Percentiles rank a stretch among this genome's conserved stretches.
Conservation (phyloP, 495 filamentous ascomycete species). For the Margaritispora aquatica region DNA sequence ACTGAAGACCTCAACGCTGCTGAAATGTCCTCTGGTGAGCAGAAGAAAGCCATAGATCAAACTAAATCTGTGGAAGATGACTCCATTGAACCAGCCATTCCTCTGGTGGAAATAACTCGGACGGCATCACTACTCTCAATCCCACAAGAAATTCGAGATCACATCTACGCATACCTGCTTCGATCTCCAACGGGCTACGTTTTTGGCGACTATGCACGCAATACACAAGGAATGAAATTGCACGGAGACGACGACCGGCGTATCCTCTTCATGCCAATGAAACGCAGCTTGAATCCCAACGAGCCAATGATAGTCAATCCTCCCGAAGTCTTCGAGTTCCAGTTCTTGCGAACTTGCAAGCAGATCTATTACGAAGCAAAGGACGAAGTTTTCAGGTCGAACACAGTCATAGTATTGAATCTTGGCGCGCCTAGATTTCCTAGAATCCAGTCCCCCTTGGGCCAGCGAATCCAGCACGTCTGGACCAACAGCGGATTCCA, state of each 20-base stretch:
- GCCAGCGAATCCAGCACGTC: not conserved
- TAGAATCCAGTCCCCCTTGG: not conserved
- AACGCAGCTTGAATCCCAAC: not conserved
- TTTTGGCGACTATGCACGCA: not conserved
- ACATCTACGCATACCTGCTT: not conserved
- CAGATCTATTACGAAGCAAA: not conserved
- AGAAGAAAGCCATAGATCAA: no score
- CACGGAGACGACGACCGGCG: not conserved
- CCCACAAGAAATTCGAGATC: not conserved
- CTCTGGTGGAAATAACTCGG: not conserved
- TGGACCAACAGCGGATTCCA: not conserved
- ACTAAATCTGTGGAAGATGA: no score
- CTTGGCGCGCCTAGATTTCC: not conserved
- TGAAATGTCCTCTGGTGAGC: no score
- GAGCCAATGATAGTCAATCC: not conserved
- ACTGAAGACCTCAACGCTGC: no score
- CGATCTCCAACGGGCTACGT: not conserved
- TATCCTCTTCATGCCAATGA: not conserved
- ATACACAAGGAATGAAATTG: not conserved
- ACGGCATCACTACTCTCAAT: not conserved
- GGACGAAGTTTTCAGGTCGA: not conserved
- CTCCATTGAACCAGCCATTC: not conserved
- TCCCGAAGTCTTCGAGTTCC: not conserved
- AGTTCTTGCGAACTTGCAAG: not conserved
- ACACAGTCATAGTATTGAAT: not conserved